These are phyloP conservation scores for Parmelia sp. DNA, from an alignment of 495 filamentous ascomycete genomes.

Conservation along the genomic window DNA sequence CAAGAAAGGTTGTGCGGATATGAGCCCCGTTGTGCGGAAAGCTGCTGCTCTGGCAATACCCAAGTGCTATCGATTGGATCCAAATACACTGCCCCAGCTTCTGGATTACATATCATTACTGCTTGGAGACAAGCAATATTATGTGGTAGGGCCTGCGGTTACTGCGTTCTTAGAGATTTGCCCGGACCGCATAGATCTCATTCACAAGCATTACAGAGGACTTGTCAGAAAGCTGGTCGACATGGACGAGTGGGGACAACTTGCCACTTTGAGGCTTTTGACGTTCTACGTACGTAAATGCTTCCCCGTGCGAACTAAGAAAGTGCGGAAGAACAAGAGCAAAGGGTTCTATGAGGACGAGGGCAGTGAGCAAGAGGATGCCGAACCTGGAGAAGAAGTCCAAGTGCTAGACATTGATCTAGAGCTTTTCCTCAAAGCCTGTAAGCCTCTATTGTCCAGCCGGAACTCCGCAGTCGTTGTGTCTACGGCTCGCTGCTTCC, in stretches of 20 bases:
- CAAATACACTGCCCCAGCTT: constrained; percentile 74
- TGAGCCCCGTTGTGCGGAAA: constrained; percentile 89
- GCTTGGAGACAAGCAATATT: constrained; percentile 87
- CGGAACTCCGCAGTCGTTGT: constrained; percentile 90
- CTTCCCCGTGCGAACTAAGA: constrained; percentile 66
- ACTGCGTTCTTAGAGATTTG: constrained; percentile 84
- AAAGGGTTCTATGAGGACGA: constrained; percentile 78
- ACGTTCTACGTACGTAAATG: constrained; percentile 78
- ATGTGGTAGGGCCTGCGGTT: constrained; percentile 87
- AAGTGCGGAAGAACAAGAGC: constrained; percentile 45
- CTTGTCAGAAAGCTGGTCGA: constrained; percentile 87
- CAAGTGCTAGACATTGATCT: constrained; percentile 72
- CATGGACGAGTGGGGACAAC: constrained; percentile 98
- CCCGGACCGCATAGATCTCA: constrained; percentile 73
- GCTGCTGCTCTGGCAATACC: constrained; percentile 93
- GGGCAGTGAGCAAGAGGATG: constrained; percentile 41
- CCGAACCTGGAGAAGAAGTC: constrained; percentile 49
- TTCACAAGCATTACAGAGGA: constrained; percentile 82
- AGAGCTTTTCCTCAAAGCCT: constrained; percentile 70
- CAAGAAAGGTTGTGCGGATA: constrained; percentile 83
- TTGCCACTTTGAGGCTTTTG: constrained; percentile 74
- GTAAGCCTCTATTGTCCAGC: constrained; percentile 77
- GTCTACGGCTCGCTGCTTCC: constrained; percentile 76
- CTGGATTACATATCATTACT: constrained; percentile 70
- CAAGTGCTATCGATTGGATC: constrained; percentile 93